Evolutionary conservation across 306 rosid species (phyloP).

Genomic region (Carpinus viminea): DNA sequence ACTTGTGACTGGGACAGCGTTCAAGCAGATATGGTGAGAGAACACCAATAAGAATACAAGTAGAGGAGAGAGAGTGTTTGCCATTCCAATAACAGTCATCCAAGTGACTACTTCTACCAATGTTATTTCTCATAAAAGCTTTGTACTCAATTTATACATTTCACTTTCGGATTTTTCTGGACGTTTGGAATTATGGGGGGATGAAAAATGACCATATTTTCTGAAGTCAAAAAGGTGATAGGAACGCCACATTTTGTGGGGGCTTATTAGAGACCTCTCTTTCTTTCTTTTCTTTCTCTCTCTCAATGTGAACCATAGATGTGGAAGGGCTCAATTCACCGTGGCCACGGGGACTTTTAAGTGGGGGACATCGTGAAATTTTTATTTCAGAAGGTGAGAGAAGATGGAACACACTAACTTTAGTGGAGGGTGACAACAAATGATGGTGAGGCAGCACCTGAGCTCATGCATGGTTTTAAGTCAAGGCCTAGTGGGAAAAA

Average conservation of each 20-base stretch:
- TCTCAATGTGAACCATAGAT: constrained; percentile 28
- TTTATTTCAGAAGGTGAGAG: constrained; percentile 24
- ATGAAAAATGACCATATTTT: constrained; percentile 17
- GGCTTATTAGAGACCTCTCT: constrained; percentile 21
- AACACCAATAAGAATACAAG: constrained; percentile 56
- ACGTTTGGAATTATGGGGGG: constrained; percentile 19
- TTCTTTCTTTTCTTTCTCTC: background rate
- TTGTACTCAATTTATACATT: constrained; percentile 53
- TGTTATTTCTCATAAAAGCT: constrained; percentile 27
- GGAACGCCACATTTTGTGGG: constrained; percentile 36
- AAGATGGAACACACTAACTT: constrained; percentile 35
- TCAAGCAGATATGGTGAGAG: constrained; percentile 50
- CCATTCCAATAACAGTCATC: constrained; percentile 35
- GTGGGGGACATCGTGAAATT: constrained; percentile 13
- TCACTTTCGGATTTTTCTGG: constrained; percentile 14
- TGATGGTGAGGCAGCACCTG: constrained; percentile 30
- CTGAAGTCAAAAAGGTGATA: constrained; percentile 55
- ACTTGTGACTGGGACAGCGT: constrained; percentile 81
- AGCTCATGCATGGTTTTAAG: constrained; percentile 38
- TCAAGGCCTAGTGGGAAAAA: constrained; percentile 57
- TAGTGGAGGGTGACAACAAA: constrained; percentile 65
- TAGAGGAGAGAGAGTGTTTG: constrained; percentile 45
- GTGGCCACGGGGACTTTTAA: constrained; percentile 10
- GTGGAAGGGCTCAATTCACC: constrained; percentile 23
- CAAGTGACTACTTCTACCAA: constrained; percentile 23